Base-by-base conservation (phyloP, 2,329 filamentous ascomycete species). In the Hypomyces perniciosus region DNA sequence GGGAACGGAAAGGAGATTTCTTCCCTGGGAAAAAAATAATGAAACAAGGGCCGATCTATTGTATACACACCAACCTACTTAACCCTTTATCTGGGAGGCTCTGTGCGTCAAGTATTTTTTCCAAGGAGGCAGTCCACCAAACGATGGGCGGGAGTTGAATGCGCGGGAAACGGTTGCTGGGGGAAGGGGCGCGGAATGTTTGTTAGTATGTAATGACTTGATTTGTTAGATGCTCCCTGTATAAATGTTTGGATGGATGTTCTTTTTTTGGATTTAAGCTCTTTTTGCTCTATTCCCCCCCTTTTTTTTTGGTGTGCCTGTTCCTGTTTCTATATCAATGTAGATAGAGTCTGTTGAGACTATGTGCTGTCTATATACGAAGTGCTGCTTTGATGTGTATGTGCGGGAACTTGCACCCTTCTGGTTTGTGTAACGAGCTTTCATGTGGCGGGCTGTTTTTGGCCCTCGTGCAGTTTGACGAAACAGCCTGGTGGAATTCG, bases 151-250 rank as follows among this genome's bases (percentile, higher is more conserved):
- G 29, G 28, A 38, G 30, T 44, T 43, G 39, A 39, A 41, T 46
- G 42, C 40, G 51, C 38, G 38, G 46, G 28, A 46, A 34, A 38
- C 9, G 40, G 43, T 44, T 37, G 42, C 29, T 38, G 37, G 42
- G 46, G 46, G 47, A 46, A 53, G 31, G 51, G 51, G 45, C 39
- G 44, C 39, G 51, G 46, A 40, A 49, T 50, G 51, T 53, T 46
- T 53, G 46, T 50, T 53, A 50, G 51, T 20, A 20, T 20, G 20
- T 53, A 53, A 53, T 53, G 51, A 53, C 48, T 44, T 31, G 44
- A 47, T 13, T 44, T 51, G 46, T 53, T 53, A 50, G 47, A 53
- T 50, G 51, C 51, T 50, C 51, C 47, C 42, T 53, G 46, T 53
- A 53, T 46, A 53, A 53, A 53, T 49, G 51, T 53, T 52, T 53